These are phyloP conservation scores for Anethum foeniculum DNA, from an alignment of 140 eudicot genomes.

Conservation along the genomic window DNA sequence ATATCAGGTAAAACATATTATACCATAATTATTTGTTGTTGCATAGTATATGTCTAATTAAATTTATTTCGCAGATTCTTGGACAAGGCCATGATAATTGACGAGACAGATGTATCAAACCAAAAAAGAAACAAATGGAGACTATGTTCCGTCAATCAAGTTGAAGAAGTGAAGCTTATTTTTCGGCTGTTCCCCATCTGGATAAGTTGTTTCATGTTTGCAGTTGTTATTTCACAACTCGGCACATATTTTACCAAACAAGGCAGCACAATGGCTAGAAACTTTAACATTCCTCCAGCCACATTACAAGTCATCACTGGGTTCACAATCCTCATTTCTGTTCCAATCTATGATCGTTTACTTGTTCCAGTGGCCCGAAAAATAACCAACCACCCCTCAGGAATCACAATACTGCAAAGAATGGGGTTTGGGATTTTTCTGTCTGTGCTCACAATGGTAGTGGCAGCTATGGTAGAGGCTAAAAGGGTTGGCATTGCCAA, in stretches of 20 bases:
- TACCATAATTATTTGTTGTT: background rate
- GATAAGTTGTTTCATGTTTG: constrained; percentile 48
- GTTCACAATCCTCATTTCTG: constrained; percentile 40
- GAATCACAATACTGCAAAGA: constrained; percentile 46
- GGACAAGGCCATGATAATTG: constrained; percentile 64
- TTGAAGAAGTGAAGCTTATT: constrained; percentile 67
- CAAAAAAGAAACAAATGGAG: constrained; percentile 46
- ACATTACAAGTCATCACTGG: constrained; percentile 53
- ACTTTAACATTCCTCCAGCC: constrained; percentile 43
- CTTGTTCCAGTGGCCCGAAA: constrained; percentile 34
- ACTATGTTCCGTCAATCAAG: constrained; percentile 57
- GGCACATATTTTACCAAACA: constrained; percentile 62
- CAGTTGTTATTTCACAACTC: constrained; percentile 47
- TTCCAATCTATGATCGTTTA: constrained; percentile 41
- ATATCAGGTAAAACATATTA: background rate
- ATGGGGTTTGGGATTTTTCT: constrained; percentile 37
- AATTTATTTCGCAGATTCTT: constrained; percentile 35
- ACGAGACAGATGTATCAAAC: constrained; percentile 33
- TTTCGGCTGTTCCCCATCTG: constrained; percentile 60
- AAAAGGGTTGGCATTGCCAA: constrained; percentile 26
- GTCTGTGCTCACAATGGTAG: constrained; percentile 30
- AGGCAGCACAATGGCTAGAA: constrained; percentile 40
- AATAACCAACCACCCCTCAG: constrained; percentile 34
- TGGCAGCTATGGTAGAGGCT: constrained; percentile 39
- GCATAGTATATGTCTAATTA: background rate